Evolutionary conservation across 306 rosid species (phyloP).

Genomic region (Casuarina glauca): DNA sequence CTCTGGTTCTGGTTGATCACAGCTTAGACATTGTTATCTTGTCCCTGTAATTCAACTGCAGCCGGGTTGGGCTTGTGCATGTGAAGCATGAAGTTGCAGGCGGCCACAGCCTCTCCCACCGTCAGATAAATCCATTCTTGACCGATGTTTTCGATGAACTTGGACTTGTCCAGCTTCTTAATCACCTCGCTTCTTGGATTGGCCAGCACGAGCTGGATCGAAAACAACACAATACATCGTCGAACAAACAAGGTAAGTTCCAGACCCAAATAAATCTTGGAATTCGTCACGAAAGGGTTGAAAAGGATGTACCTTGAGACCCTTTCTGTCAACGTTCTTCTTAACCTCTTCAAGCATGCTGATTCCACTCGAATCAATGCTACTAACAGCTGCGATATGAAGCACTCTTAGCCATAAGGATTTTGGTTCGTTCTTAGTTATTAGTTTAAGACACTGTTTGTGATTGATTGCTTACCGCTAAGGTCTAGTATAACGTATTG

Average conservation of each 20-base stretch:
- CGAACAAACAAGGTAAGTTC: neutral
- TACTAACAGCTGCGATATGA: constrained; percentile 70
- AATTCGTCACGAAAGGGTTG: neutral
- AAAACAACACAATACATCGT: constrained; percentile 6
- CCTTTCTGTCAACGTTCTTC: constrained; percentile 76
- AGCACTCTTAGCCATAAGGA: neutral
- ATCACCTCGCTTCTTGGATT: constrained; percentile 92
- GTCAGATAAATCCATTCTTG: constrained; percentile 80
- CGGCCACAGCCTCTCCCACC: constrained; percentile 85
- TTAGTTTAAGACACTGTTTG: constrained; percentile 1
- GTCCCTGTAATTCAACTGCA: constrained; percentile 6
- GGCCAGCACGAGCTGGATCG: constrained; percentile 63
- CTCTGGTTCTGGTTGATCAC: neutral
- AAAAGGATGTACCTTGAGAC: constrained; percentile 51
- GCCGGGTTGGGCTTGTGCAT: constrained; percentile 32
- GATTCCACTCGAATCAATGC: constrained; percentile 97
- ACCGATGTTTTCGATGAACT: constrained; percentile 57
- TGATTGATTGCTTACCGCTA: constrained; percentile 50
- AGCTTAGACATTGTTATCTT: constrained; percentile 34
- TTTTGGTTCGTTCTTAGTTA: constrained; percentile 7
- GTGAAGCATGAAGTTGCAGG: constrained; percentile 74
- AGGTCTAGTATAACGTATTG: constrained; percentile 73
- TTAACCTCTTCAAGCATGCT: constrained; percentile 93
- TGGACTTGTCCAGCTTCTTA: constrained; percentile 86
- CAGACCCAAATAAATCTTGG: neutral